A percentile compares a stretch with the other conserved stretches of the same genome.
phyloP scores from a whole-genome alignment of 208 protist genomes.

The Wallacemonas collosoma region DNA sequence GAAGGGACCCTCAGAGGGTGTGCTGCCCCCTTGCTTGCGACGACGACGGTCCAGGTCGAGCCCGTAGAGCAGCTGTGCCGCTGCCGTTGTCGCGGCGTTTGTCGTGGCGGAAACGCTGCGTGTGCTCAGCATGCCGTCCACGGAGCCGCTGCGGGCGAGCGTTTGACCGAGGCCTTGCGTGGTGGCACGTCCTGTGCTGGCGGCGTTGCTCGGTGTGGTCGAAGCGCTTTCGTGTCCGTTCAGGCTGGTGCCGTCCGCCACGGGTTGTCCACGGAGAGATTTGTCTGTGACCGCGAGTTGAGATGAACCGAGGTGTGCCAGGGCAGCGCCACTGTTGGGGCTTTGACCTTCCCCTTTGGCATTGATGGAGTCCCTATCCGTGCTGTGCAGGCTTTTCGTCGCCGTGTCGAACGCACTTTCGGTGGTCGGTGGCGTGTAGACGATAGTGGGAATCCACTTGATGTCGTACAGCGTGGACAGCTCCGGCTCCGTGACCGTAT shows the following conservation, averaged over 20 bases:
- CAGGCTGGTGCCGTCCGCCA: not conserved
- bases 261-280: too few relatives aligned
- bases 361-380: not conserved
- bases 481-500: constrained; percentile 82
- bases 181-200: not conserved
- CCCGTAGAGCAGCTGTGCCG: constrained; percentile 31
- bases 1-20: not conserved
- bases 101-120: constrained; percentile 5
- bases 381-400: not conserved
- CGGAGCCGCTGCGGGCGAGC: not conserved
- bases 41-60: constrained; percentile 14
- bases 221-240: not conserved
- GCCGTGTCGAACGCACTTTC: constrained; percentile 11
- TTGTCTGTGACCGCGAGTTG: too few relatives aligned
- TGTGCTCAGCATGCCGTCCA: not conserved
- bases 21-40: not conserved
- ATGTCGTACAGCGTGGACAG: constrained; percentile 77
- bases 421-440: constrained; percentile 59
- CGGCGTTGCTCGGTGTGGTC: not conserved
- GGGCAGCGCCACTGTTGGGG: not conserved
- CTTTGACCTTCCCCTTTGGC: not conserved
- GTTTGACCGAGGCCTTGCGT: not conserved
- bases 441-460: constrained; percentile 83
- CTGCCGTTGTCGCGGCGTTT: constrained; percentile 10
- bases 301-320: not conserved